Evolutionary conservation across 805 yeast genomes (phyloP).

Genomic region (Cyberlindnera mycetangii): DNA sequence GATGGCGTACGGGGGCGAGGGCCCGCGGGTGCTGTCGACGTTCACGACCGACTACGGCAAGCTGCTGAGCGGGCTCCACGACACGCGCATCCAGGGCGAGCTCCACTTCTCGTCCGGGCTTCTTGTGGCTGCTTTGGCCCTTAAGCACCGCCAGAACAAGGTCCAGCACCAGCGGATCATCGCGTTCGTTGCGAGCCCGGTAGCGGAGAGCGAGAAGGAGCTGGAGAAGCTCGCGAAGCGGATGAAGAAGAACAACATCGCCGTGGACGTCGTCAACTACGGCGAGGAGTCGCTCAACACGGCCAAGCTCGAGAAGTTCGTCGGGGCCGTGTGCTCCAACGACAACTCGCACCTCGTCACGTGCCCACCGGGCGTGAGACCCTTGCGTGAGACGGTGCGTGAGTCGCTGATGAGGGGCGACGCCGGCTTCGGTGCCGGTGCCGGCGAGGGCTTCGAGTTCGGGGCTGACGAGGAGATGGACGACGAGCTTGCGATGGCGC

Average conservation of each 20-base stretch:
- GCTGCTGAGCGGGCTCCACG: conserved; percentile 79
- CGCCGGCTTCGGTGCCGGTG: conserved; percentile 39
- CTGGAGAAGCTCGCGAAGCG: conserved; percentile 83
- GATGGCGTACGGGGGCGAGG: conserved; percentile 81
- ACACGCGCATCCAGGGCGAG: conserved; percentile 66
- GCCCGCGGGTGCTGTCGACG: conserved; percentile 85
- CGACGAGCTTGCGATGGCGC: conserved; percentile 94
- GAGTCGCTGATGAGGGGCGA: conserved; percentile 71
- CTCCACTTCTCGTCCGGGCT: conserved; percentile 75
- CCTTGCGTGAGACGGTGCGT: conserved; percentile 77
- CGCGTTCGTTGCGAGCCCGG: conserved; percentile 86
- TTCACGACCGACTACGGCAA: conserved; percentile 85
- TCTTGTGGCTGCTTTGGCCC: conserved; percentile 90
- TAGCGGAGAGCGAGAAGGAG: conserved; percentile 63
- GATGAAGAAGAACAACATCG: conserved; percentile 88
- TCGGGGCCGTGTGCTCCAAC: conserved; percentile 64
- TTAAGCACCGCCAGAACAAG: conserved; percentile 94
- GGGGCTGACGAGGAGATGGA: conserved; percentile 88
- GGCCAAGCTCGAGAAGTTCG: conserved; percentile 73
- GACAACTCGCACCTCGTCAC: conserved; percentile 81
- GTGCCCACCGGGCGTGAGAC: conserved; percentile 82
- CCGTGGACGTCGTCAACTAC: conserved; percentile 85
- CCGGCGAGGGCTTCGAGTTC: conserved; percentile 56
- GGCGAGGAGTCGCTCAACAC: conserved; percentile 86
- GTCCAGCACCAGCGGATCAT: conserved; percentile 88